Percentiles rank a stretch among this genome's conserved stretches.
phyloP scores from a whole-genome alignment of 768 basidiomycete genomes.

The Mycena capillaripes region DNA sequence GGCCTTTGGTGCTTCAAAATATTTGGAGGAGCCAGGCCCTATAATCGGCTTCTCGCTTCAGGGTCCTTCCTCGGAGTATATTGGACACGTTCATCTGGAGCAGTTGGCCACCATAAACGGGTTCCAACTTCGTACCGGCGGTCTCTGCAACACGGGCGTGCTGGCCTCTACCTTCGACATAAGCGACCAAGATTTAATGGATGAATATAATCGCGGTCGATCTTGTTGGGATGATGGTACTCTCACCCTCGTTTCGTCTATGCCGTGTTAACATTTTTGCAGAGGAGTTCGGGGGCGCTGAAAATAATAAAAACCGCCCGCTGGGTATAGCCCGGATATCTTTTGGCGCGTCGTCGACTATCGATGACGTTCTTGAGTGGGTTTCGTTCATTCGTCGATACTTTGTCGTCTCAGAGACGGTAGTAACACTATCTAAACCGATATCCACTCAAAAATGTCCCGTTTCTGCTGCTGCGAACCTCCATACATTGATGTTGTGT shows the following conservation, averaged over 20 bases:
- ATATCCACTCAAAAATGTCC: neutral
- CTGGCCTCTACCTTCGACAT: conserved; percentile 25
- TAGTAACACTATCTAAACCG: conserved; percentile 19
- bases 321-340: conserved; percentile 37
- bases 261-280: neutral
- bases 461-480: conserved; percentile 1
- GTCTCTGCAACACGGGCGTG: conserved; percentile 36
- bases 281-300: conserved; percentile 33
- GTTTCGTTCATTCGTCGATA: conserved; percentile 37
- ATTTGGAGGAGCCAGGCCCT: conserved; percentile 32
- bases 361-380: conserved; percentile 36
- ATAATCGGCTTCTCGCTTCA: conserved; percentile 34
- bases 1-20: conserved; percentile 10
- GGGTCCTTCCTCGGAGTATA: conserved; percentile 27
- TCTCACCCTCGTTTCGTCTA: neutral
- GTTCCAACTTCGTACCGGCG: conserved; percentile 36
- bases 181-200: conserved; percentile 30
- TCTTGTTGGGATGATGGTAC: conserved; percentile 38
- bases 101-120: conserved; percentile 35
- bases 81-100: conserved; percentile 36
- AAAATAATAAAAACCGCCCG: conserved; percentile 2
- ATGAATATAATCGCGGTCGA: conserved; percentile 31
- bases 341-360: conserved; percentile 36
- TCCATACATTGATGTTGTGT: conserved; percentile 34
- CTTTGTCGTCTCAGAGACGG: conserved; percentile 36